Evolutionary conservation across 805 yeast genomes (phyloP), one percentile per base, ranked within the genome.

Genomic region (Candida quercuum): DNA sequence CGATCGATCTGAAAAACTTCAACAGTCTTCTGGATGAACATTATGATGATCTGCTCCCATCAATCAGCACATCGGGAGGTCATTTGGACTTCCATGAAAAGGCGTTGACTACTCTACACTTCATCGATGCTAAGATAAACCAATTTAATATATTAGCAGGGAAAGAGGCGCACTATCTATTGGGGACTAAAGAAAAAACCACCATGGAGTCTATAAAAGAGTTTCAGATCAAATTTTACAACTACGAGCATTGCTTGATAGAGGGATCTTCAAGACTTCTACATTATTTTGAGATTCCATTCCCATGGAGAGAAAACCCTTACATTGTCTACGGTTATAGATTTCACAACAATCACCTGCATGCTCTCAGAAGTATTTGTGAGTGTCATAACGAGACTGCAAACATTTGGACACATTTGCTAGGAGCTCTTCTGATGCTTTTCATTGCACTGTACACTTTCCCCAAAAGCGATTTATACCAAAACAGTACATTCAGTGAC

Each of bases 271-370:
- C 38, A 9, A 45, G 81, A 32, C 71, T 78, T 39, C 61, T 91
- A 29, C 87, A 86, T 47, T 86, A 81, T 59, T 86, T 85, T 54
- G 95, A 91, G 57, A 66, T 91, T 30, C 99, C 99, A 2, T 76
- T 81, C 48, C 86, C 84, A 33, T 91, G 96, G 95, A 74, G 95
- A 53, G 97, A 89, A 61, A 91, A 93, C 63, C 79, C 87, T 41
- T 88, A 74, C 59, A 86, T 93, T 41, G 67, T 83, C 16, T 66
- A 76, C 38, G 98, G 98, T 3, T 93, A 91, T 63, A 67, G 97
- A 42, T 93, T 91, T 61, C 78, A 82, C 43, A 64, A 74, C 40
- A 71, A 74, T 28, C 88, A 82, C 54, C 22, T 52, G 6, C 70
- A 73, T 38, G 82, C 93, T 46, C 37, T 82, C 22, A 59, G 66